Evolutionary conservation across 805 yeast genomes (phyloP), one percentile per base, ranked within the genome.

Genomic region (Saccharomycopsis javanensis): DNA sequence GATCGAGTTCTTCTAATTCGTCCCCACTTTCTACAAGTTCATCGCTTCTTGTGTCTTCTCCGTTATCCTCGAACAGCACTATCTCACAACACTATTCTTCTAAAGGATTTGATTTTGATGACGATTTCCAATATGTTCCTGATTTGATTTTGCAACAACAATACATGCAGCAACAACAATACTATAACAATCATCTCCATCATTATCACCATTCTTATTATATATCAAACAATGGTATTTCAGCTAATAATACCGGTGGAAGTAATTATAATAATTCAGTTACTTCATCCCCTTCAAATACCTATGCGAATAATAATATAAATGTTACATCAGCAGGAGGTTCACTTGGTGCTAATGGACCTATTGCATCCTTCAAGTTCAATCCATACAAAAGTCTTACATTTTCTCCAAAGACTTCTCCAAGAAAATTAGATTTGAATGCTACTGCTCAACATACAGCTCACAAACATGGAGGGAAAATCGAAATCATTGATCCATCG

Each of bases 31-130:
- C 48, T 2, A 42, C 48, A n/a, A 42, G 27, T n/a, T 42, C 48
- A 27, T 42, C 48, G 6, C 48, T 42, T 42, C 48, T 42, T 20
- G 48, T 42, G 5, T 42, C 48, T n/a, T 42, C 48, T 8, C 48
- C 48, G 11, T n/a, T 20, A 42, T 42, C 48, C 5, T 25, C 38
- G 13, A 28, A 8, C 20, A 35, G 55, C 28, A 30, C 57, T 8
- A 56, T 59, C 48, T 51, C 35, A 18, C 59, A 59, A 52, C 57
- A 56, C 33, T 54, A 50, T 25, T 54, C 53, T 15, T 57, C 60
- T n/a, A 60, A 60, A 23, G 62, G 62, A 48, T 60, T 60, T 48
- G 62, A 60, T 48, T 37, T 52, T 13, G 62, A 60, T 18, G 62
- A 60, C 50, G 62, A 60, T 30, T 54, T 55, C 42, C 60, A 60